Base-by-base conservation (phyloP, 371 early-diverging fungal genomes). In the Basidiobolus heterosporus region DNA sequence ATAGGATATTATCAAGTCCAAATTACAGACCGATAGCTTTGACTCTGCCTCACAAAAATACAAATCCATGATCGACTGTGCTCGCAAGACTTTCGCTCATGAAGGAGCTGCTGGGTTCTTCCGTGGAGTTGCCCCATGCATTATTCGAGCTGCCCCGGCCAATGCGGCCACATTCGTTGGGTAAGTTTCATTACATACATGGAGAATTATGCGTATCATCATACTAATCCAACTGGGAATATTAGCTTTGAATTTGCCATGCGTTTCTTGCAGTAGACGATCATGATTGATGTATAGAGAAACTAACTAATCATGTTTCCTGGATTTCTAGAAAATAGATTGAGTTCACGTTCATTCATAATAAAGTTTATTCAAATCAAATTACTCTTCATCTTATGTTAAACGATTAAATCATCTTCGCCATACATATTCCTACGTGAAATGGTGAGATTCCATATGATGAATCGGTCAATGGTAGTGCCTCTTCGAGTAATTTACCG, bases 101-200 rank as follows among this genome's bases (percentile, higher is more conserved):
- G 83, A 84, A 53, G 87, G 89, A 3, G 52, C 66, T 19, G 64
- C 62, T 17, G 88, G 88, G 0, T 80, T 89, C 68, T 90, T 84
- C 68, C 72, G 72, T 53, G 91, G 90, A 22, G 69, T 90, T 50
- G 74, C 78, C 0, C 81, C 89, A n/a, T 84, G 88, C 47, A 67
- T 91, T 46, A 66, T 86, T 44, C 69, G 91, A 50, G 90, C 91
- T 20, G 88, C 88, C 22, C 91, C 91, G 14, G 85, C 80, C 44
- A 88, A 86, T 47, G 88, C 87, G 2, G 82, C 74, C 16, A 85
- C 86, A 18, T 88, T 88, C 65, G 60, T 78, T 41, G 80, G 46
- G 46, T 46, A 46, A 46, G 9, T 37, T 13, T 4, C 30, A 30
- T 19, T 38, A 30, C 16, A 13, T 15, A n/a, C 9, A 22, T 43